These are phyloP conservation scores for Candida suzukii DNA, from an alignment of 805 yeast species.

Conservation along the genomic window DNA sequence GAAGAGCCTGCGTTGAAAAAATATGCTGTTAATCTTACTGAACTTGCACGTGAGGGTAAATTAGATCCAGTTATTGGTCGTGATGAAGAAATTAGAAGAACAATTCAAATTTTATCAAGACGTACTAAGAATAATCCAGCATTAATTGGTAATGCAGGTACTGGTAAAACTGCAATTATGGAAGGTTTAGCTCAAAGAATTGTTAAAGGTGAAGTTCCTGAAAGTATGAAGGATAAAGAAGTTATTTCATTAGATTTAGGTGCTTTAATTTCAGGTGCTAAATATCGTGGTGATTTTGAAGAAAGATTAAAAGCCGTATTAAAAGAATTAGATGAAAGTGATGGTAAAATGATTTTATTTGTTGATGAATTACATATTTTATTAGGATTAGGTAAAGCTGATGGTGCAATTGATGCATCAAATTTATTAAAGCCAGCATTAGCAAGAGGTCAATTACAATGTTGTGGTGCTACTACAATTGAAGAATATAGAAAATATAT, in stretches of 20 bases:
- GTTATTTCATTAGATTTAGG: constrained; percentile 84
- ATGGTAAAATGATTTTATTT: constrained; percentile 72
- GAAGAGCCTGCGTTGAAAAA: constrained; percentile 75
- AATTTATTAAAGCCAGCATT: constrained; percentile 88
- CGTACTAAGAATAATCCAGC: constrained; percentile 96
- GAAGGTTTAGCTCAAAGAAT: constrained; percentile 96
- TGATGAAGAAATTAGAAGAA: constrained; percentile 89
- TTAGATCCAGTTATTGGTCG: constrained; percentile 96
- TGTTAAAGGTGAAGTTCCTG: constrained; percentile 89
- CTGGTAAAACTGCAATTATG: constrained; percentile 95
- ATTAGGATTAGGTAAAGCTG: constrained; percentile 86
- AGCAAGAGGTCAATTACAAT: constrained; percentile 86
- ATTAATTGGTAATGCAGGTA: constrained; percentile 93
- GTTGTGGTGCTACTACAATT: constrained; percentile 94
- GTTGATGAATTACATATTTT: constrained; percentile 88
- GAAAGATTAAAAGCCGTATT: constrained; percentile 76
- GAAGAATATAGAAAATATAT: constrained; percentile 91
- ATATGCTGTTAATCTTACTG: constrained; percentile 81
- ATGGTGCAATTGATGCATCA: constrained; percentile 94
- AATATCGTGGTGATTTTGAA: constrained; percentile 94
- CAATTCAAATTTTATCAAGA: constrained; percentile 86
- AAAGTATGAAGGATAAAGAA: constrained; percentile 79
- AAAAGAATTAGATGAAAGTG: constrained; percentile 74
- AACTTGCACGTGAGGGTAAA: constrained; percentile 81
- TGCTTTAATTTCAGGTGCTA: constrained; percentile 87